Evolutionary conservation across 1,284 basidiomycete genomes (phyloP), one percentile per base, ranked within the genome.

Genomic region (Boletus calvinii): DNA sequence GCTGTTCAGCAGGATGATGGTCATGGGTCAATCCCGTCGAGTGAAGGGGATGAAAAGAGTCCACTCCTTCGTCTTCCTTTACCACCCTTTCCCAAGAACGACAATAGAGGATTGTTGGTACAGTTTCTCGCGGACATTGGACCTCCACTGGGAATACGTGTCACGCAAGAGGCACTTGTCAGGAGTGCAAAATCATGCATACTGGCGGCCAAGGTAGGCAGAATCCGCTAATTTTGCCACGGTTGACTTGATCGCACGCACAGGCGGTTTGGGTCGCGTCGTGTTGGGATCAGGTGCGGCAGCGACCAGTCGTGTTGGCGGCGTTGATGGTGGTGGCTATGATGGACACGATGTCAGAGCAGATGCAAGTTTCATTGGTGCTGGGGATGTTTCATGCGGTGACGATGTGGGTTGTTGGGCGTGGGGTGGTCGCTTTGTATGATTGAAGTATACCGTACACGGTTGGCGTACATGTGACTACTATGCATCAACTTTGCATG

Each of bases 191-290:
- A 80, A 54, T 74, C 76, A 26, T 69, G 65, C 36, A 58, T 79
- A 15, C 62, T 80, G 26, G 68, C 76, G 20, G 61, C 64, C 50
- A 85, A 85, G 74, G 83, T 83, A 53, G 1, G 26, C 26, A 26
- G 6, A 62, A 47, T 59, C 40, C 35, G 11, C 29, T 37, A 6
- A 20, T 45, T 7, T 24, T 1, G 43, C 9, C 4, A 6, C 12
- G 29, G 52, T 73, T 71, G 62, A 72, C 13, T 57, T 69, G 50
- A 70, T 65, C 57, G 72, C 9, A 30, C 18, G 0, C 44, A 4
- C 35, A 71, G 68, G 62, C 67, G 1, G 54, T 67, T 18, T 69
- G 66, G 13, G 30, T 64, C 4, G 55, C 43, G 18, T 52, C 50
- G 13, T 45, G 36, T 30, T 68, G 66, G 66, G 53, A 65, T 15